Percentiles rank a stretch among this genome's conserved stretches.
Evolutionary conservation across 352 stramenopile genomes (phyloP).

Genomic region (Phytopythium ostracodes): DNA sequence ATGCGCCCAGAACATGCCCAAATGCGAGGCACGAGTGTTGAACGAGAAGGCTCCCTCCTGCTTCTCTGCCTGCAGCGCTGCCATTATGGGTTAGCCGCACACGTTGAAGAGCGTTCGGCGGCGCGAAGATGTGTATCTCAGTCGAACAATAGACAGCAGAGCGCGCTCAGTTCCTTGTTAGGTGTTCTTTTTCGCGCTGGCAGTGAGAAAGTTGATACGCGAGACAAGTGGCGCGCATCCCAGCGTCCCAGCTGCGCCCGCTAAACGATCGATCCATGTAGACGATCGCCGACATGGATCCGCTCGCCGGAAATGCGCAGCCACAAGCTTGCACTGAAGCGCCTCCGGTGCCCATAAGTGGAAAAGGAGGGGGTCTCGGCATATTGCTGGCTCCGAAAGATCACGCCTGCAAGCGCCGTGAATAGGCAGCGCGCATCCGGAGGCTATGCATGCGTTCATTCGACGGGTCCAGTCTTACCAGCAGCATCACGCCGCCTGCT

Average conservation of each 20-base stretch:
- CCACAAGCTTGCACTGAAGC: neutral
- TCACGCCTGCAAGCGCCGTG: neutral
- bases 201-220: neutral
- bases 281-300: neutral
- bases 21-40: too few species aligned
- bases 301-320: neutral
- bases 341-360: too few species aligned
- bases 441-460: neutral
- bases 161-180: neutral
- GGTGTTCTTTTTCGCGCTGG: neutral
- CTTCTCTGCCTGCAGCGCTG: too few species aligned
- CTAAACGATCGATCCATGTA: neutral
- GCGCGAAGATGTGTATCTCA: neutral
- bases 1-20: neutral
- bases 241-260: neutral
- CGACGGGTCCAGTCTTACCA: too few species aligned
- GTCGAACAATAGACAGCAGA: neutral
- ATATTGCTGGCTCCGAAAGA: too few species aligned
- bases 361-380: too few species aligned
- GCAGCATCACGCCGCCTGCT: too few species aligned
- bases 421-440: neutral
- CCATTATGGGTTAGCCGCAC: neutral
- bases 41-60: neutral
- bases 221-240: neutral
- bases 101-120: neutral